These are phyloP conservation scores for Leptomonas pyrrhocoris DNA, from an alignment of 208 protist genomes.

Conservation along the genomic window DNA sequence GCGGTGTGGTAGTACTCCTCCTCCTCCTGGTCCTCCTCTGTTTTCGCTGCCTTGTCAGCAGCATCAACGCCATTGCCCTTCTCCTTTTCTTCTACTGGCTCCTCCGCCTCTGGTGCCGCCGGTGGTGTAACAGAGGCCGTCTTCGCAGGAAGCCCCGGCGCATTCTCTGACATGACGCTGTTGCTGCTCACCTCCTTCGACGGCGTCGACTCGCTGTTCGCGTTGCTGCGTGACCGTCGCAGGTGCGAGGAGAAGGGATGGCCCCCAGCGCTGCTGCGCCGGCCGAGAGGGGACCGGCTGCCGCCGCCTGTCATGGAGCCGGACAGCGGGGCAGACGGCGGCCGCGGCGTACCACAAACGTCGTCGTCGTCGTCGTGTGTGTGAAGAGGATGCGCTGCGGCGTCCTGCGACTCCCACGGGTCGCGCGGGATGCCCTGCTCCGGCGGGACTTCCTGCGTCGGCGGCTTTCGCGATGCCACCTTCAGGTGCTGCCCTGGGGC, in stretches of 20 bases:
- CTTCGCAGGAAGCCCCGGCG: neutral
- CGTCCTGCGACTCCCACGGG: constrained; percentile 29
- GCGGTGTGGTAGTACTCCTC: constrained; percentile 32
- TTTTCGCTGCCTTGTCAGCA: neutral
- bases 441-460: neutral
- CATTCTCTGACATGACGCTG: neutral
- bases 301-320: neutral
- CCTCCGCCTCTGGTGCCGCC: neutral
- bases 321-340: neutral
- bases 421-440: constrained; percentile 11
- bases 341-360: neutral
- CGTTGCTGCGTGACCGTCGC: constrained; percentile 5
- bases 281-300: neutral
- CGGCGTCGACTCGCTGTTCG: constrained; percentile 3
- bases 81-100: neutral
- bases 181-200: neutral
- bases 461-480: constrained; percentile 27
- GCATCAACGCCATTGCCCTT: neutral
- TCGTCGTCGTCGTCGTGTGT: neutral
- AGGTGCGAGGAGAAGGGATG: constrained; percentile 13
- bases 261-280: constrained; percentile 5
- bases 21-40: constrained; percentile 26
- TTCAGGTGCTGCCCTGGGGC: constrained; percentile 33
- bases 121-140: neutral
- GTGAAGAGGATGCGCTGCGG: neutral